Percentiles rank a stretch among this genome's conserved stretches.
These are phyloP conservation scores for Cyberlindnera euphorbiae DNA, from an alignment of 805 yeast genomes.

Conservation along the genomic window DNA sequence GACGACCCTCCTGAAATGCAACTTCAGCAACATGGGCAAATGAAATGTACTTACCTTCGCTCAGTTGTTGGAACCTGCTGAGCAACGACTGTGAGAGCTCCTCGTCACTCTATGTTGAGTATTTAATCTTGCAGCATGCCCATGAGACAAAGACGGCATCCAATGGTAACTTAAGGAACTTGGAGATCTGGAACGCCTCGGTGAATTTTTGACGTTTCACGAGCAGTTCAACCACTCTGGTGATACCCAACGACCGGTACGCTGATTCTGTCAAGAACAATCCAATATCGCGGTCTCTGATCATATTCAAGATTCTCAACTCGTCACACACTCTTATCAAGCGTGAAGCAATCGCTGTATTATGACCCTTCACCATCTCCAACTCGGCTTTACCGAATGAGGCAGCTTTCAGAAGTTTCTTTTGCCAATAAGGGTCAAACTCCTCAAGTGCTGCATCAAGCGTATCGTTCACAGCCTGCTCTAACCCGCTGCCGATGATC, in stretches of 20 bases:
- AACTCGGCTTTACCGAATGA: slow-evolving; percentile 69
- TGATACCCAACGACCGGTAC: slow-evolving; percentile 46
- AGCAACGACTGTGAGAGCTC: slow-evolving; percentile 49
- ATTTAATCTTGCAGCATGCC: slow-evolving; percentile 69
- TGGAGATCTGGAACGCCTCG: slow-evolving; percentile 58
- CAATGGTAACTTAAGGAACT: slow-evolving; percentile 41
- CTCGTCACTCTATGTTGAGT: slow-evolving; percentile 51
- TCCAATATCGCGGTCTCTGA: slow-evolving; percentile 63
- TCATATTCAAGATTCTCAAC: slow-evolving; percentile 63
- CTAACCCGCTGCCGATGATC: slow-evolving; percentile 42
- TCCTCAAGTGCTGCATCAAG: slow-evolving; percentile 74
- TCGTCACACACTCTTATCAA: slow-evolving; percentile 60
- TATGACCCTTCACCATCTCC: slow-evolving; percentile 28
- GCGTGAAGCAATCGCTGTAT: slow-evolving; percentile 35
- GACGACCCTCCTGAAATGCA: slow-evolving; percentile 81
- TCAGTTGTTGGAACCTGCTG: slow-evolving; percentile 35
- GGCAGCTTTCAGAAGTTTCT: slow-evolving; percentile 72
- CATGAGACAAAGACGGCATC: slow-evolving; percentile 64
- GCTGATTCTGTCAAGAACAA: slow-evolving; percentile 61
- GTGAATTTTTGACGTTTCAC: slow-evolving; percentile 55
- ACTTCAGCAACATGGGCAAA: slow-evolving; percentile 54
- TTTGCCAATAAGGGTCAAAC: slow-evolving; percentile 75
- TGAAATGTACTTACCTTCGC: slow-evolving; percentile 39
- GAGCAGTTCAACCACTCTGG: slow-evolving; percentile 51
- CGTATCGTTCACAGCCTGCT: slow-evolving; percentile 67